phyloP scores from a whole-genome alignment of 1,284 basidiomycete species.

The Vanrija pseudolonga region DNA sequence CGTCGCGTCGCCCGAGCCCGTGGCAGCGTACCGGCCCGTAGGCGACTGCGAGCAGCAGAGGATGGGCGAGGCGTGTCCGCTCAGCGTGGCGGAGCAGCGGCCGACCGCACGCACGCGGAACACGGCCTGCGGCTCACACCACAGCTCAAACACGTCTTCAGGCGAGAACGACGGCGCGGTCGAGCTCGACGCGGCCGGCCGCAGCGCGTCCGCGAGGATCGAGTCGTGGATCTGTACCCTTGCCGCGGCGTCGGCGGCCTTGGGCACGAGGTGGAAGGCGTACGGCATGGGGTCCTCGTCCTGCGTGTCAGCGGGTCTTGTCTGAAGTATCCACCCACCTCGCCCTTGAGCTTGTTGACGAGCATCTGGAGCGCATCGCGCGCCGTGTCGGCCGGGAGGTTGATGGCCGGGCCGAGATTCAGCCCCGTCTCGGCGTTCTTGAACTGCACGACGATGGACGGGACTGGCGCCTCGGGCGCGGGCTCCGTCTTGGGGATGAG shows the following conservation, averaged over 20 bases:
- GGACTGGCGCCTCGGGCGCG: slow-evolving; percentile 52
- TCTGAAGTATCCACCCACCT: slow-evolving; percentile 54
- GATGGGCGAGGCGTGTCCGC: slow-evolving; percentile 88
- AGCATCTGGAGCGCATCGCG: slow-evolving; percentile 77
- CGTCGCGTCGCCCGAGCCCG: slow-evolving; percentile 91
- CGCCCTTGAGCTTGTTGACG: slow-evolving; percentile 74
- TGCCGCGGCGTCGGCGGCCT: slow-evolving; percentile 42
- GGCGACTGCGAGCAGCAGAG: slow-evolving; percentile 94
- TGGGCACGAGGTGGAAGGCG: slow-evolving; percentile 71
- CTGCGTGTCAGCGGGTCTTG: slow-evolving; percentile 46
- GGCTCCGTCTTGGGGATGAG: slow-evolving; percentile 52
- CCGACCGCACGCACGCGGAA: slow-evolving; percentile 92
- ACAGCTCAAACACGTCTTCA: slow-evolving; percentile 80
- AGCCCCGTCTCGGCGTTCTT: slow-evolving; percentile 78
- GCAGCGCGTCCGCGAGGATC: slow-evolving; percentile 71
- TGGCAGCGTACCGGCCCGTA: slow-evolving; percentile 83
- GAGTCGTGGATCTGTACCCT: slow-evolving; percentile 77
- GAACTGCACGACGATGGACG: slow-evolving; percentile 82
- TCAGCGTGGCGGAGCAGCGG: slow-evolving; percentile 82
- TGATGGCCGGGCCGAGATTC: slow-evolving; percentile 77
- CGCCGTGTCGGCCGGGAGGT: slow-evolving; percentile 79
- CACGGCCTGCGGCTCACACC: slow-evolving; percentile 91
- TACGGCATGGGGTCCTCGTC: slow-evolving; percentile 85
- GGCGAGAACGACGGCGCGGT: slow-evolving; percentile 58
- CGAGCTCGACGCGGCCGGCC: slow-evolving; percentile 51